phyloP scores from a whole-genome alignment of 352 stramenopile genomes.

The Labyrinthula sp. region DNA sequence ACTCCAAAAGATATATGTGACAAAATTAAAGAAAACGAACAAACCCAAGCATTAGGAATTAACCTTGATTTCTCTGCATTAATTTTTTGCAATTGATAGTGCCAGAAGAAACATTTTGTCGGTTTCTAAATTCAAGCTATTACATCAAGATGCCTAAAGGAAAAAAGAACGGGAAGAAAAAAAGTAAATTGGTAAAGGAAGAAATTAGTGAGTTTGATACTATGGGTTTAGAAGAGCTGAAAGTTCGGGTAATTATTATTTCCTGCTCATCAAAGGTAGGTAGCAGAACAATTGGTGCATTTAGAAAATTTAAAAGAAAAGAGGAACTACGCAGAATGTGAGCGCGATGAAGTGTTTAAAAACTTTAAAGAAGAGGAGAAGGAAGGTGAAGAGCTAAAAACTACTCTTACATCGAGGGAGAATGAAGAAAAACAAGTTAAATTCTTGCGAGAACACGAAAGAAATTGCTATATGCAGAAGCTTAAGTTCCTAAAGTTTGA shows the following conservation, averaged over 20 bases:
- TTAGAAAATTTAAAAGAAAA: slow-evolving; percentile 63
- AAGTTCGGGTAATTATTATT: too few species aligned
- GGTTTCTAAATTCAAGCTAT: too few species aligned
- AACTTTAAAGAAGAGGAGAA: slow-evolving; percentile 78
- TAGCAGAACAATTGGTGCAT: slow-evolving; percentile 52
- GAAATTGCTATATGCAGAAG: slow-evolving; percentile 71
- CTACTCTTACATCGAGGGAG: slow-evolving; percentile 67
- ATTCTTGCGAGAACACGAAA: slow-evolving; percentile 72
- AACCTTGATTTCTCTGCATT: too few species aligned
- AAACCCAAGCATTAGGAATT: too few species aligned
- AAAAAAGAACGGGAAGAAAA: slow-evolving; percentile 33
- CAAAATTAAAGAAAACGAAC: too few species aligned
- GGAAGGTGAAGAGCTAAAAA: slow-evolving; percentile 65
- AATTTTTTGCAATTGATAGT: too few species aligned
- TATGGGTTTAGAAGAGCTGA: slow-evolving; percentile 55
- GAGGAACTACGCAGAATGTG: slow-evolving; percentile 78
- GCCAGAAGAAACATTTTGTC: too few species aligned
- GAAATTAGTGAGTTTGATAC: slow-evolving; percentile 56
- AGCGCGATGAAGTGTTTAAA: slow-evolving; percentile 76
- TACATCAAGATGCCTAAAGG: slow-evolving; percentile 25
- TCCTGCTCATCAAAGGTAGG: too few species aligned
- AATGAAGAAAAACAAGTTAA: slow-evolving; percentile 82
- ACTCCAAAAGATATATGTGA: too few species aligned
- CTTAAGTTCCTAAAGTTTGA: slow-evolving; percentile 81
- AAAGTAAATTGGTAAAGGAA: slow-evolving; percentile 43